Conservation (phyloP, 352 stramenopile species). For the Phytophthora podocarpi region DNA sequence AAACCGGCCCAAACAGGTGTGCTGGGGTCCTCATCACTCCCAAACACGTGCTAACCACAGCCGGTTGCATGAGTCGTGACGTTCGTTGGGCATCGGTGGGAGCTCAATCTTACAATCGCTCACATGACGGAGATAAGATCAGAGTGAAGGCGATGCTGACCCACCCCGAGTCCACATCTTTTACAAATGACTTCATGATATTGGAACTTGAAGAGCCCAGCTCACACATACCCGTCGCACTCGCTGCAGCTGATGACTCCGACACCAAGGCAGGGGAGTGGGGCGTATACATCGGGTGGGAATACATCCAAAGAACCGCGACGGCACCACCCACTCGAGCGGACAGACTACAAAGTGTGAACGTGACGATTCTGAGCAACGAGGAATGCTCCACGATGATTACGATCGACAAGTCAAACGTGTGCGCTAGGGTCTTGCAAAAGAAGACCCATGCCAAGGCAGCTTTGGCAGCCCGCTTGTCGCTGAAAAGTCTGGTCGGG, state of each 20-base stretch:
- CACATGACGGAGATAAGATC: not conserved
- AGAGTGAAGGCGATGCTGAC: too few species aligned
- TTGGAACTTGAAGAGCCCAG: not conserved
- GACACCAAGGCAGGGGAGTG: not conserved
- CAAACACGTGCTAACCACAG: not conserved
- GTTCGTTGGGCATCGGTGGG: not conserved
- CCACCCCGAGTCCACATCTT: not conserved
- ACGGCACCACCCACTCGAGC: too few species aligned
- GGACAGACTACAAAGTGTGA: not conserved
- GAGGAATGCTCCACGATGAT: not conserved
- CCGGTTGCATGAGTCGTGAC: not conserved
- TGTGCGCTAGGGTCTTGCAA: not conserved
- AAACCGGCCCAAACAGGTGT: not conserved
- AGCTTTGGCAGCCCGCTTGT: not conserved
- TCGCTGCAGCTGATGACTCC: not conserved
- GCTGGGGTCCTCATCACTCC: not conserved
- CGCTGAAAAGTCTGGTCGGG: not conserved
- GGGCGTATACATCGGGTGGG: not conserved
- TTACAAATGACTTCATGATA: not conserved
- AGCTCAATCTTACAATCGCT: not conserved
- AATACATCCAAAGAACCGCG: too few species aligned
- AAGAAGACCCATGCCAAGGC: not conserved
- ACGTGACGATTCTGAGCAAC: not conserved
- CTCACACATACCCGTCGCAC: not conserved
- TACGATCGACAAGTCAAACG: not conserved